Evolutionary conservation across 805 yeast species (phyloP), one percentile per base, ranked within the genome.

Genomic region (Tetrapisispora phaffii): DNA sequence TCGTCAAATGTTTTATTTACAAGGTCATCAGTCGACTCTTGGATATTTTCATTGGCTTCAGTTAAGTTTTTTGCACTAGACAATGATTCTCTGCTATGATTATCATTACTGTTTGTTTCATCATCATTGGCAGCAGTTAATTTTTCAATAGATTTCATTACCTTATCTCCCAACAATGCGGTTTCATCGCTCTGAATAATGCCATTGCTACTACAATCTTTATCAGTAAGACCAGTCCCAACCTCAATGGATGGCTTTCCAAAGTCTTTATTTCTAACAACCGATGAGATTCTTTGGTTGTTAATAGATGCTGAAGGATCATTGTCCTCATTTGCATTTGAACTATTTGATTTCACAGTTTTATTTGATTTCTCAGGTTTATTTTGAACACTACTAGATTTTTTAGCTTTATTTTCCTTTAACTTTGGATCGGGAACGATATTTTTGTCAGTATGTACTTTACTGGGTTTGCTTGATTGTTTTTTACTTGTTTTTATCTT

Each of bases 241-340:
- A 13, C 24, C 21, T 41, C 19, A 8, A 22, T 12, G 4, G 23
- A 10, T 4, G 12, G 22, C 6, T n/a, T 20, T 10, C n/a, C 40
- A 35, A 28, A 42, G 3, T 42, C 23, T 3, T 12, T 20, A 13
- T 34, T 51, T 16, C 46, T 49, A 2, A 53, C 55, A 36, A 55
- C 55, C 9, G 51, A 59, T 13, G 58, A 58, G 2, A 61, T 46
- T 37, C 66, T 53, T 35, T 53, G 54, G 23, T 47, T 52, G 2
- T 42, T 41, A 3, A 15, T 12, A 36, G 24, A 6, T 28, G 31
- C 7, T 7, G 31, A 9, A 4, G 10, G n/a, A 5, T 7, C 13
- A 28, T 28, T n/a, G 13, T 28, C 31, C n/a, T 7, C 13, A n/a
- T n/a, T n/a, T n/a, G n/a, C n/a, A n/a, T n/a, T n/a, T n/a, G n/a